Percentiles rank a stretch among this genome's conserved stretches.
These are phyloP conservation scores for Lachnellula suecica DNA, from an alignment of 2,329 filamentous ascomycete species.

Conservation along the genomic window DNA sequence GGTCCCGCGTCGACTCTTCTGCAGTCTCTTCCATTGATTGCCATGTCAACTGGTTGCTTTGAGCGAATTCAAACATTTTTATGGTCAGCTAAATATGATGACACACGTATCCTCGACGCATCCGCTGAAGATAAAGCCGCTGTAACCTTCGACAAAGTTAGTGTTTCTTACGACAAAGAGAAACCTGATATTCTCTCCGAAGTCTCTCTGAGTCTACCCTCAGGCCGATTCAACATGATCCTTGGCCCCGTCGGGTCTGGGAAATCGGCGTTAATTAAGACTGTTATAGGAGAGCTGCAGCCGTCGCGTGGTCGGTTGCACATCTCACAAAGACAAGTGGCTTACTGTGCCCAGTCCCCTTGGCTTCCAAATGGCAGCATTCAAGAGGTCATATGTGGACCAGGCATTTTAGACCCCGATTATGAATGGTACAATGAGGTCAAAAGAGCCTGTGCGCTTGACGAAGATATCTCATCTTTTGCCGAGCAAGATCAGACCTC, in stretches of 20 bases:
- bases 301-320: constrained; percentile 6
- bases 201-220: not conserved
- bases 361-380: constrained; percentile 44
- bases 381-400: constrained; percentile 39
- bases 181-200: not conserved
- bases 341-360: constrained; percentile 43
- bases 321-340: constrained; percentile 23
- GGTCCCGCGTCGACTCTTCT: not conserved
- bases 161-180: not conserved
- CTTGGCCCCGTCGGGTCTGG: constrained; percentile 31
- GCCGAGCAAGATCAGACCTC: constrained; percentile 24
- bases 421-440: constrained; percentile 24
- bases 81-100: too few relatives aligned
- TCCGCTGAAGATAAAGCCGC: not conserved
- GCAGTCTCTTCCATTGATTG: not conserved
- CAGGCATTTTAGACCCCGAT: constrained; percentile 28
- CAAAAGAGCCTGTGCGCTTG: constrained; percentile 19
- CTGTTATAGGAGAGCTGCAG: constrained; percentile 24
- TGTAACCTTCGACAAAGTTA: not conserved
- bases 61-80: not conserved
- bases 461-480: constrained; percentile 20
- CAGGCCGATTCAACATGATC: constrained; percentile 23
- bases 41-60: not conserved
- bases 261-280: constrained; percentile 26
- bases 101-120: too few relatives aligned